Evolutionary conservation across 2,329 filamentous ascomycete species (phyloP).

Genomic region (Exophiala dermatitidis): DNA sequence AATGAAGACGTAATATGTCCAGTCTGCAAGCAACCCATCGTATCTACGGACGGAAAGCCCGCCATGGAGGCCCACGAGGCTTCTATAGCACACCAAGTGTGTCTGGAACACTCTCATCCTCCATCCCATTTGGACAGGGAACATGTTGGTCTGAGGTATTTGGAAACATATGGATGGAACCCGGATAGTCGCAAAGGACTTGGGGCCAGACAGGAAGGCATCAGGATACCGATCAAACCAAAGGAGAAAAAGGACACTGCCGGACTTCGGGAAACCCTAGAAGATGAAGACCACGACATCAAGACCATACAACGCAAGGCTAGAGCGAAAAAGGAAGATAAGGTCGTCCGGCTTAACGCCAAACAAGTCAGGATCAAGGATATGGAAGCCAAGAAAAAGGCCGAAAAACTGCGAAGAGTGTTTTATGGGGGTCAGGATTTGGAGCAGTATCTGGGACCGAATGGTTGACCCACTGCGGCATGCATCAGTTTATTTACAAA

Average conservation of each 20-base stretch:
- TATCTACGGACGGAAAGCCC: conserved; percentile 5
- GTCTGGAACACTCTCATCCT: conserved; percentile 49
- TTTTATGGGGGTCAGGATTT: conserved; percentile 68
- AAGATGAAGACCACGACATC: conserved; percentile 21
- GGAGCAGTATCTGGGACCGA: conserved; percentile 59
- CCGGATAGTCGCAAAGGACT: conserved; percentile 60
- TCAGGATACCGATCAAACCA: conserved; percentile 66
- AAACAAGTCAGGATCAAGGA: conserved; percentile 60
- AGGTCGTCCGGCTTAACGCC: conserved; percentile 54
- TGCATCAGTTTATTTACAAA: background rate
- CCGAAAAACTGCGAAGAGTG: conserved; percentile 58
- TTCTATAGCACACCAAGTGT: conserved; percentile 51
- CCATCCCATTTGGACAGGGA: conserved; percentile 53
- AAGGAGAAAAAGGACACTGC: conserved; percentile 65
- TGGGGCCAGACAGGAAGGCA: conserved; percentile 63
- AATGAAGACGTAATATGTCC: conserved; percentile 40
- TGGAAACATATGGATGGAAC: conserved; percentile 54
- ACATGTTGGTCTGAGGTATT: conserved; percentile 49
- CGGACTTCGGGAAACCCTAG: conserved; percentile 56
- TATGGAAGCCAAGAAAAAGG: conserved; percentile 54
- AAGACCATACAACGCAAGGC: conserved; percentile 32
- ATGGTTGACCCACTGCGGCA: conserved; percentile 5
- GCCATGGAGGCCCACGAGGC: conserved; percentile 39
- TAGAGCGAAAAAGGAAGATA: conserved; percentile 29
- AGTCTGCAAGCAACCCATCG: conserved; percentile 54